Base-by-base conservation (phyloP, 495 filamentous ascomycete genomes). In the Aspergillus kassunensis region DNA sequence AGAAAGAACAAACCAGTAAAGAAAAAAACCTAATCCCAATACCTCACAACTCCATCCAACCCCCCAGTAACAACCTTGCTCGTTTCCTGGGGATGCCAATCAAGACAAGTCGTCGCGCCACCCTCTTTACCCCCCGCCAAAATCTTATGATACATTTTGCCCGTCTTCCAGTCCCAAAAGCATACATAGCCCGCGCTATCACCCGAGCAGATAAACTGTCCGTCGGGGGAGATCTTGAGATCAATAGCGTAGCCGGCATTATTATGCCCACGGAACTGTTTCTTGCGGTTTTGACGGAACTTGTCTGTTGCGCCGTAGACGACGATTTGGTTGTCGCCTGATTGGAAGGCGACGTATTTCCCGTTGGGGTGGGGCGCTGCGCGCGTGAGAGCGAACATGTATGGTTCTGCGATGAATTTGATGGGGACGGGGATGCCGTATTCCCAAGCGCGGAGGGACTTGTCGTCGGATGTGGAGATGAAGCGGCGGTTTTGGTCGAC, bases 141-240 rank as follows among this genome's bases (percentile, higher is more conserved):
- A 47, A 98, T 81, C 81, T 97, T 97, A 69, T 93, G 88, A 68
- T 87, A 96, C 89, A 98, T 89, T 72, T 96, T 97, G 61, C 91
- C 90, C 31, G 90, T 96, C 82, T 97, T 98, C 84, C 89, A 97
- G 67, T 97, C 92, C 91, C 91, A 98, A 73, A 96, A 96, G 68
- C 89, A 96, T 37, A 92, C 84, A 59, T 80, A 96, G 19, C 93
- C 93, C 33, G 77, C 90, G 33, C 77, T 85, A 65, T 97, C 95
- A 48, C 93, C 93, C 29, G 79, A 85, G 11, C 77, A 82, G 44
- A 97, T 75, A 63, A 96, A 90, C 62, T 91, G 87, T 3, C 93
- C 93, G 62, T 97, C 93, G 1, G 93, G 93, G 49, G 82, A 88
- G 67, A 91, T 86, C 33, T 84, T 84, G 42, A 98, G 76, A 59